These are phyloP conservation scores for Sporothrix protearum DNA, from an alignment of 2,329 filamentous ascomycete genomes.

Conservation along the genomic window DNA sequence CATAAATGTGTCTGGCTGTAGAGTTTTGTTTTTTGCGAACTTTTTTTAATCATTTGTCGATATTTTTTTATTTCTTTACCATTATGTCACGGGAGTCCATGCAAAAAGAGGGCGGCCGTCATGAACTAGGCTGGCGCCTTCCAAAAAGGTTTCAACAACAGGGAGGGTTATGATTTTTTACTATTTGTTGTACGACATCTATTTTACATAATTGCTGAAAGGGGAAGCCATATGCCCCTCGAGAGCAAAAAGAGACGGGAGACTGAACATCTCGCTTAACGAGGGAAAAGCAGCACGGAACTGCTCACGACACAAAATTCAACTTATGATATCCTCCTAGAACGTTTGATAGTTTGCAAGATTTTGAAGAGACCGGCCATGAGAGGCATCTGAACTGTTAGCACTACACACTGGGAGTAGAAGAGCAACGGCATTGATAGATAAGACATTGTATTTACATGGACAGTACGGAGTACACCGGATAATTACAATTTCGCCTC, in stretches of 20 bases:
- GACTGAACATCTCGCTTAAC: slow-evolving; percentile 22
- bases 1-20: slow-evolving; percentile 22
- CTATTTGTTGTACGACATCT: slow-evolving; percentile 9
- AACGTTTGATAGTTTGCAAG: slow-evolving; percentile 1
- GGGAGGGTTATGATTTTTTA: slow-evolving; percentile 22
- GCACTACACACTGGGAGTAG: neutral
- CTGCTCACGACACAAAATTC: slow-evolving; percentile 31
- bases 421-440: neutral
- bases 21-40: neutral
- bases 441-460: neutral
- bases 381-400: neutral
- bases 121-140: neutral
- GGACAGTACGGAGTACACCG: neutral
- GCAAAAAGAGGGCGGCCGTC: neutral
- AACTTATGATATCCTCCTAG: slow-evolving; percentile 35
- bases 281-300: neutral
- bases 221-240: slow-evolving; percentile 2
- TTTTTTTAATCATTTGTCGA: neutral
- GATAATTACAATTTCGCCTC: neutral
- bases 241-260: neutral
- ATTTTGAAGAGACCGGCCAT: neutral
- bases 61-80: neutral
- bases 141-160: slow-evolving; percentile 35
- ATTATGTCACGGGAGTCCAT: neutral
- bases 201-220: slow-evolving; percentile 4